Evolutionary conservation across 306 rosid genomes (phyloP).

Genomic region (Coriaria nepalensis): DNA sequence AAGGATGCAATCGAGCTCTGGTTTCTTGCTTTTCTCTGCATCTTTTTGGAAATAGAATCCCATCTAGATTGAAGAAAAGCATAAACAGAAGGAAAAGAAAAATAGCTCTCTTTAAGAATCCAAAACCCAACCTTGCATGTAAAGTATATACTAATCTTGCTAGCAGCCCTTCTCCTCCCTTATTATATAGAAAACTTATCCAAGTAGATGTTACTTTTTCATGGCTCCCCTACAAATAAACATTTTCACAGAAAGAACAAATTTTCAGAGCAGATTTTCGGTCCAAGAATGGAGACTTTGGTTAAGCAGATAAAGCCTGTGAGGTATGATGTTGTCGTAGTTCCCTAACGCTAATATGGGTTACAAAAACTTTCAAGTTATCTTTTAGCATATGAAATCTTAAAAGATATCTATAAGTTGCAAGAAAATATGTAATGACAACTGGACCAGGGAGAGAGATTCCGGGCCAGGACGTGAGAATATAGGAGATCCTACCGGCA

Average conservation of each 20-base stretch:
- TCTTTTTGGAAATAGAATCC: not conserved
- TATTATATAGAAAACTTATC: conserved; percentile 13
- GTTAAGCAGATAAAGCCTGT: conserved; percentile 37
- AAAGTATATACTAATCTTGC: conserved; percentile 39
- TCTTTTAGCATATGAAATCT: not conserved
- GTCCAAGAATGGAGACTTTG: conserved; percentile 25
- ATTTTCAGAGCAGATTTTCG: conserved; percentile 10
- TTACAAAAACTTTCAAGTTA: no score
- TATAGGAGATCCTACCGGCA: conserved; percentile 15
- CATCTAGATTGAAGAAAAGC: not conserved
- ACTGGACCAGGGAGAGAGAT: conserved; percentile 23
- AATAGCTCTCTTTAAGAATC: conserved; percentile 51
- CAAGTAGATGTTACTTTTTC: conserved; percentile 7
- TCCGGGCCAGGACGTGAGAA: conserved; percentile 18
- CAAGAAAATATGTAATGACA: no score
- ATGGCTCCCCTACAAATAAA: conserved; percentile 31
- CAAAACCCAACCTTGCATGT: conserved; percentile 38
- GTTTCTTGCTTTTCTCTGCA: no score
- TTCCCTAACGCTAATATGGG: no score
- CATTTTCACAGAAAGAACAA: conserved; percentile 11
- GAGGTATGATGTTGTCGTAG: no score
- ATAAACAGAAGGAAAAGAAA: conserved; percentile 17
- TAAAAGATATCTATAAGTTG: not conserved
- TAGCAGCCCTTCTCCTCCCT: conserved; percentile 14
- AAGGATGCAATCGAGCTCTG: no score